Evolutionary conservation across 108 stramenopile species (phyloP), one percentile per base, ranked within the genome.

Genomic region (Cyclotella kingstonii): DNA sequence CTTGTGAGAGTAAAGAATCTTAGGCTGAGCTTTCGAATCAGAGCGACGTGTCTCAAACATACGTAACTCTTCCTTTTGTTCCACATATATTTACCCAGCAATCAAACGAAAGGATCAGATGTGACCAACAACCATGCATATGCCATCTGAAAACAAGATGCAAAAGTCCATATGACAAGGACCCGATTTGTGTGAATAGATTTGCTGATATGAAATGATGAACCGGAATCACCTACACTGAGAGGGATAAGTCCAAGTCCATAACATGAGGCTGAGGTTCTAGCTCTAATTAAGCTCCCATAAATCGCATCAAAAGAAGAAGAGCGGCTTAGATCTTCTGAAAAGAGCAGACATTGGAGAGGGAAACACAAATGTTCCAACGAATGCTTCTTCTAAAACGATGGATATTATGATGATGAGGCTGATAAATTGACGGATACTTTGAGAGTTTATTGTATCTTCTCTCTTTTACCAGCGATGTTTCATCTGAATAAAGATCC

Each of bases 81-180:
- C 87, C 41, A 44, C 45, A 1, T 56, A 77, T 19, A 75, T 55
- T 3, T 54, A 38, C 5, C 70, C 68, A 2, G 74, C 50, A 9
- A 82, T 60, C 17, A 82, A 56, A n/a, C n/a, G n/a, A 14, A 82
- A 77, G 4, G 83, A 82, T 87, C 91, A 92, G 8, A 92, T 62
- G 68, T 87, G 91, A 4, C 87, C 87, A 40, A 86, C 66, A 3
- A 83, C 83, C 87, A 92, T 82, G 42, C 91, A 89, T 2, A 89
- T 25, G 10, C 84, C 77, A 44, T 92, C 87, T 2, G 87, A 76
- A 11, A 79, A 43, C 42, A 83, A 83, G n/a, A 84, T 80, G 5
- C 84, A 70, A 83, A 46, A 33, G 78, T 71, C 31, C 86, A 65
- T 36, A 59, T 70, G 10, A 85, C 52, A 9, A 91, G 40, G 3